These are phyloP conservation scores for Populus pruinosa DNA, from an alignment of 345 rosid genomes.

Conservation along the genomic window DNA sequence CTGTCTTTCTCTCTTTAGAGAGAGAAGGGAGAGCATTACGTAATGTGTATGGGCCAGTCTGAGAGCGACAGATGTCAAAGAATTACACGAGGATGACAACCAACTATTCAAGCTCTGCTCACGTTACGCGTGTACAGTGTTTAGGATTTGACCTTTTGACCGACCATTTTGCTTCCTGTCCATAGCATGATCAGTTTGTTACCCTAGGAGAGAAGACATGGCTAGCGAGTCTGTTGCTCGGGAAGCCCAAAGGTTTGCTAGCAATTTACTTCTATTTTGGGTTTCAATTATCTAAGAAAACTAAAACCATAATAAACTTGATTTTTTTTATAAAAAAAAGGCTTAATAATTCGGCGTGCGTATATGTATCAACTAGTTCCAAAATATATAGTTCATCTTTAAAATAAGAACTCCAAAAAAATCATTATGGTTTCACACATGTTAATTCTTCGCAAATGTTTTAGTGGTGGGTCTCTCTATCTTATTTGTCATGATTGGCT, in stretches of 20 bases:
- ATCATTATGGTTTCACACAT: not conserved
- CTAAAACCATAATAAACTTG: not conserved
- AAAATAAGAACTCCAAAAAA: no score
- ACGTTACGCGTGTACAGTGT: constrained; percentile 28
- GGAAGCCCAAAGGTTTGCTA: not conserved
- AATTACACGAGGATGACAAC: constrained; percentile 26
- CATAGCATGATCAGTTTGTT: not conserved
- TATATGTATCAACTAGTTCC: no score
- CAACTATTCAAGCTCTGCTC: constrained; percentile 6
- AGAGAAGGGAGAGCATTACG: not conserved
- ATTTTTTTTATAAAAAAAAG: no score
- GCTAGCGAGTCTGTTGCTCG: not conserved
- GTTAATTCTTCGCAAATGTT: not conserved
- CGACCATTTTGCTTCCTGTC: not conserved
- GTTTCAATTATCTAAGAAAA: not conserved
- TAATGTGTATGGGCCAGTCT: constrained; percentile 14
- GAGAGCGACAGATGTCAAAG: constrained; percentile 12
- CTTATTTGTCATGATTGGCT: not conserved
- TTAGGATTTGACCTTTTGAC: constrained; percentile 1
- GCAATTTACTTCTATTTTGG: not conserved
- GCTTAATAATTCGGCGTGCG: no score
- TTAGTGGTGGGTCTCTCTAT: not conserved
- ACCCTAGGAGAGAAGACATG: not conserved
- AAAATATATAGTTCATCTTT: no score
- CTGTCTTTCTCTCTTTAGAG: constrained; percentile 12